These are phyloP conservation scores for Clathrus columnatus DNA, from an alignment of 768 basidiomycete species.

Conservation along the genomic window DNA sequence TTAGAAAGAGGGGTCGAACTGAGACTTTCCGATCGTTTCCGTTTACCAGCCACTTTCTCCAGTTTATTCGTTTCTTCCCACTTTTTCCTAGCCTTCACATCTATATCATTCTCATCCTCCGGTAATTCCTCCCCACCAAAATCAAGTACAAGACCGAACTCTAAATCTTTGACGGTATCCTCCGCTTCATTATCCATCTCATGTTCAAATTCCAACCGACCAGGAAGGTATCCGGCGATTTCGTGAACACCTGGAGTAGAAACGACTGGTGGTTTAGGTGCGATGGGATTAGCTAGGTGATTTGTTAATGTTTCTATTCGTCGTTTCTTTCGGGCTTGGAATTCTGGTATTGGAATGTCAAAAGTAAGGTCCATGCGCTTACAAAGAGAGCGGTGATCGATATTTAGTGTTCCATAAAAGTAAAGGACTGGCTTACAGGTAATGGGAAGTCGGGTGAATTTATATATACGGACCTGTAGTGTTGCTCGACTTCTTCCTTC, in stretches of 20 bases:
- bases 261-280: constrained; percentile 69
- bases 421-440: constrained; percentile 45
- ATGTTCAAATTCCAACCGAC: constrained; percentile 96
- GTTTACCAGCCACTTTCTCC: constrained; percentile 19
- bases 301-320: constrained; percentile 75
- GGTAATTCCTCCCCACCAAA: constrained; percentile 78
- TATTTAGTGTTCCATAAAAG: constrained; percentile 1
- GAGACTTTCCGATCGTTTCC: constrained; percentile 11
- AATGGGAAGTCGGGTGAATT: constrained; percentile 71
- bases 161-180: constrained; percentile 88
- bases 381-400: constrained; percentile 10
- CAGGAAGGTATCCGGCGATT: constrained; percentile 86
- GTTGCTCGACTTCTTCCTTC: constrained; percentile 86
- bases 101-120: constrained; percentile 71
- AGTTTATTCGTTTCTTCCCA: constrained; percentile 26
- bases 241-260: constrained; percentile 92
- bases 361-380: constrained; percentile 48
- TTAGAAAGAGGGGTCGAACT: not conserved
- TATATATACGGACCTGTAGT: constrained; percentile 78
- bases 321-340: constrained; percentile 82
- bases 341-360: constrained; percentile 67
- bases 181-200: constrained; percentile 97
- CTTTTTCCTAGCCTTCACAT: constrained; percentile 46
- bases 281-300: constrained; percentile 36
- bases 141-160: constrained; percentile 82